Evolutionary conservation across 345 rosid species (phyloP).

Genomic region (Cardamine chenopodiifolia): DNA sequence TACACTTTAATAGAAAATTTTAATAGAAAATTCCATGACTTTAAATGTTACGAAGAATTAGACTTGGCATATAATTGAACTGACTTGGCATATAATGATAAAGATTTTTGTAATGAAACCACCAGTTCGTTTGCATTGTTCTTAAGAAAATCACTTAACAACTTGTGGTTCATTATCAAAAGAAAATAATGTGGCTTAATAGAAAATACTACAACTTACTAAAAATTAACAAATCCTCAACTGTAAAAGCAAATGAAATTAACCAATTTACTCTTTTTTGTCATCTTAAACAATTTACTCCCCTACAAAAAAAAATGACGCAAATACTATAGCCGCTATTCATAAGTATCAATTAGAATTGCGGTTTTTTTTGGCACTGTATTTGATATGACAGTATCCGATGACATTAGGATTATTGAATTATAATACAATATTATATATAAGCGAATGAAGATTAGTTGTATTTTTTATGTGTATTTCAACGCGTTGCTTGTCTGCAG

Average conservation of each 20-base stretch:
- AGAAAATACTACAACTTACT: not conserved
- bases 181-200: no score
- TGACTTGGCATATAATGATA: conserved; percentile 6
- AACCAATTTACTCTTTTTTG: not conserved
- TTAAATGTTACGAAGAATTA: not conserved
- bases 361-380: no score
- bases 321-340: not conserved
- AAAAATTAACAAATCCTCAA: not conserved
- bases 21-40: not conserved
- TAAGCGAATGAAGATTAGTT: not conserved
- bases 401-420: not conserved
- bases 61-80: conserved; percentile 4
- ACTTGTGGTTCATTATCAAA: not conserved
- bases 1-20: no score
- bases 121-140: not conserved
- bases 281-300: not conserved
- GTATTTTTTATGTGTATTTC: not conserved
- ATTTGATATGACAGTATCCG: not conserved
- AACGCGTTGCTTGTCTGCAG: not conserved
- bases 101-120: not conserved
- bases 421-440: not conserved
- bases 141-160: not conserved
- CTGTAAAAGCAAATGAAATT: not conserved
- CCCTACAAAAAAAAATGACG: no score
- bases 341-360: not conserved